Conservation (phyloP, 2,329 filamentous ascomycete genomes). For the Periconia digitata region DNA sequence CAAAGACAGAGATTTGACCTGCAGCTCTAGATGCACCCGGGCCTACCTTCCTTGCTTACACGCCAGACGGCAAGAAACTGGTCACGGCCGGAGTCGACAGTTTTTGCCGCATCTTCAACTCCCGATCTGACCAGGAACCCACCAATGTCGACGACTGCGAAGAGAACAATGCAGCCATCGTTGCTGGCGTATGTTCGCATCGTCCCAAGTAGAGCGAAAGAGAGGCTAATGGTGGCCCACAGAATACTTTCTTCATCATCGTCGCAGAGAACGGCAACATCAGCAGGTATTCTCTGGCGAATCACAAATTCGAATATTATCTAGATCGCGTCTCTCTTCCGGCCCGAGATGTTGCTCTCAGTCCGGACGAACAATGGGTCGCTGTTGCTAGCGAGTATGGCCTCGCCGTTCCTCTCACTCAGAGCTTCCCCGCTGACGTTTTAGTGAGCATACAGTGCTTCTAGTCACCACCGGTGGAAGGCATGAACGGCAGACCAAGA, state of each 20-base stretch:
- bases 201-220: not conserved
- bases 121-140: conserved; percentile 89
- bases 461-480: conserved; percentile 78
- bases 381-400: conserved; percentile 89
- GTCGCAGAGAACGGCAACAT: conserved; percentile 96
- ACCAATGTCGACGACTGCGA: conserved; percentile 88
- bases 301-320: conserved; percentile 75
- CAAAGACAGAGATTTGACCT: not conserved
- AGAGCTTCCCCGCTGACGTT: not conserved
- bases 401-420: not conserved
- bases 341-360: conserved; percentile 81
- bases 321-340: conserved; percentile 83
- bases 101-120: conserved; percentile 88
- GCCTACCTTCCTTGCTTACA: conserved; percentile 84
- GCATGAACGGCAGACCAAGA: conserved; percentile 59
- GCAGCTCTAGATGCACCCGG: conserved; percentile 72
- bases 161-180: conserved; percentile 81
- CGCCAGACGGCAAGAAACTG: conserved; percentile 80
- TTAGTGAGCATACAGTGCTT: conserved; percentile 67
- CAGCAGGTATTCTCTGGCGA: conserved; percentile 82
- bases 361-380: conserved; percentile 80
- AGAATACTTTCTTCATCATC: conserved; percentile 82
- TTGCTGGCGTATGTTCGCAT: conserved; percentile 59
- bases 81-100: conserved; percentile 94
- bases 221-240: conserved; percentile 18